These are phyloP conservation scores for Arxiozyma slooffiae DNA, from an alignment of 1,139 yeast genomes.

Conservation along the genomic window DNA sequence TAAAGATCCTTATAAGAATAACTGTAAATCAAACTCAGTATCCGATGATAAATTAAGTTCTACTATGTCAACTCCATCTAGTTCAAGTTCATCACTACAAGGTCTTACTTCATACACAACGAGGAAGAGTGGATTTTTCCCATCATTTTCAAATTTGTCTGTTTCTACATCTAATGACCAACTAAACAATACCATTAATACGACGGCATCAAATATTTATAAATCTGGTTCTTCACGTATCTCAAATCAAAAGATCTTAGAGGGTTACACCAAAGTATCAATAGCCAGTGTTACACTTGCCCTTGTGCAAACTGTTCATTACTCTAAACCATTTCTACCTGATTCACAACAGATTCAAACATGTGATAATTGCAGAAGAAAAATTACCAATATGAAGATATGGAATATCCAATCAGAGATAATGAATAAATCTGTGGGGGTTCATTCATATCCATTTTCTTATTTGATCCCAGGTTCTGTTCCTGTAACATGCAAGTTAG, in stretches of 20 bases:
- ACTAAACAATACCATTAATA: background rate
- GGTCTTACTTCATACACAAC: background rate
- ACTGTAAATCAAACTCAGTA: background rate
- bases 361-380: slow-evolving; percentile 51
- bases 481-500: slow-evolving; percentile 70
- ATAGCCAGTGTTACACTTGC: slow-evolving; percentile 53
- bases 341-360: slow-evolving; percentile 40
- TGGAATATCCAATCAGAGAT: slow-evolving; percentile 74
- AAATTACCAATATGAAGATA: slow-evolving; percentile 56
- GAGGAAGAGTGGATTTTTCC: slow-evolving; percentile 11
- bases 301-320: slow-evolving; percentile 60
- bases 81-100: background rate
- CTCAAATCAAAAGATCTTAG: slow-evolving; percentile 14
- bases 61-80: background rate
- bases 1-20: slow-evolving; percentile 16
- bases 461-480: slow-evolving; percentile 82
- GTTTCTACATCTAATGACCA: slow-evolving; percentile 1
- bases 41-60: background rate
- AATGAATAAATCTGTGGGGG: slow-evolving; percentile 49
- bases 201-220: background rate
- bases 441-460: slow-evolving; percentile 90
- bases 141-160: slow-evolving; percentile 14
- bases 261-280: slow-evolving; percentile 28
- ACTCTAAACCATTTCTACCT: slow-evolving; percentile 56
- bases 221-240: background rate